A percentile compares a stretch with the other conserved stretches of the same genome.
These are phyloP conservation scores for Ceratopteris richardii DNA, from an alignment of 75 land plant species.

Conservation along the genomic window DNA sequence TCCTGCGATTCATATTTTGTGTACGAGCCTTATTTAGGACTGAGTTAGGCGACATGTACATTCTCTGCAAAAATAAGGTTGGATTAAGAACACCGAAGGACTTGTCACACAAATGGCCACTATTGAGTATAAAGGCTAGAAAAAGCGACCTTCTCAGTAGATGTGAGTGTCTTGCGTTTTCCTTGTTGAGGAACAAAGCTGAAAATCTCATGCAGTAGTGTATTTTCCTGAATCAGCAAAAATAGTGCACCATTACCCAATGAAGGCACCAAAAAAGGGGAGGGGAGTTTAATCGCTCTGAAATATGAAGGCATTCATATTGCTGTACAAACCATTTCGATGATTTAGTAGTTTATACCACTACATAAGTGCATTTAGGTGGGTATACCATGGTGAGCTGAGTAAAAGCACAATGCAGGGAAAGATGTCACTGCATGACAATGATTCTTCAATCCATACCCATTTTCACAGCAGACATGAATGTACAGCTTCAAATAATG, in stretches of 20 bases:
- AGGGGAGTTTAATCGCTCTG: too few species aligned
- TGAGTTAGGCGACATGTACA: conserved; percentile 67
- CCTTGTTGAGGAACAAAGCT: conserved; percentile 46
- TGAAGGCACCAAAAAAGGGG: too few species aligned
- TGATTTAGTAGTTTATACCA: too few species aligned
- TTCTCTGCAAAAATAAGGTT: conserved; percentile 42
- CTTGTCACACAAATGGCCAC: not conserved
- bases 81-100: not conserved
- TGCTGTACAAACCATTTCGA: too few species aligned
- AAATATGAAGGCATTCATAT: too few species aligned
- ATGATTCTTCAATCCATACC: too few species aligned
- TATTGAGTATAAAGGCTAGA: not conserved
- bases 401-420: too few species aligned
- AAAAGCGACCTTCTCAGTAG: conserved; percentile 55
- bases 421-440: too few species aligned
- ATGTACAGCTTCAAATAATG: too few species aligned
- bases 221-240: conserved; percentile 52
- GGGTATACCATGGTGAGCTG: too few species aligned
- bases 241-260: not conserved
- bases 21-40: conserved; percentile 62
- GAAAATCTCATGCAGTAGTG: conserved; percentile 78
- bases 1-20: conserved; percentile 55
- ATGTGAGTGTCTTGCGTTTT: conserved; percentile 24
- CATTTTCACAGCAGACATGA: too few species aligned
- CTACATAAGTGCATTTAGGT: too few species aligned